phyloP scores from a whole-genome alignment of 164 flowering plant species.

The Stephania japonica region DNA sequence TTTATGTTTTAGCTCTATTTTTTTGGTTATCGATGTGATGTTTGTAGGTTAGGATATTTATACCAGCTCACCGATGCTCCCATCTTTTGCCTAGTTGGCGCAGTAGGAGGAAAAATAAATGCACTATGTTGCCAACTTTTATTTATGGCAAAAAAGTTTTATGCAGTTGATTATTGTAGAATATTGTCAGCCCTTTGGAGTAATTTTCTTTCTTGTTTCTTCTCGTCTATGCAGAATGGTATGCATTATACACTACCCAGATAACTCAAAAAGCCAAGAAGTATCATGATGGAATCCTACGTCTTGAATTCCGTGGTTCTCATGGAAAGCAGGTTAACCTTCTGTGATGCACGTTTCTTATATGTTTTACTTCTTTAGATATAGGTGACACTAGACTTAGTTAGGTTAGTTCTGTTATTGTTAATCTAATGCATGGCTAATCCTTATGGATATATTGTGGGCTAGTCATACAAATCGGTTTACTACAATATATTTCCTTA shows the following conservation, averaged over 20 bases:
- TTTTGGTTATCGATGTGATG: not conserved
- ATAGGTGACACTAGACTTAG: no score
- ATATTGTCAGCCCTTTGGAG: not conserved
- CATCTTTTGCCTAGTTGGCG: not conserved
- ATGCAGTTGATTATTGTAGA: not conserved
- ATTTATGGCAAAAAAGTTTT: not conserved
- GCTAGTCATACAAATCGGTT: not conserved
- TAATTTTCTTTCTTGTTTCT: slow-evolving; percentile 6
- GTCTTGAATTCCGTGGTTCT: slow-evolving; percentile 36
- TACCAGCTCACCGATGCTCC: not conserved
- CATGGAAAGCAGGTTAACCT: slow-evolving; percentile 50
- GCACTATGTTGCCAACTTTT: not conserved
- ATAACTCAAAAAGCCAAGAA: slow-evolving; percentile 68
- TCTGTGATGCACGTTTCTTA: not conserved
- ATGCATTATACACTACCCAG: slow-evolving; percentile 65
- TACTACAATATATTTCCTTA: no score
- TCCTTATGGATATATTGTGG: not conserved
- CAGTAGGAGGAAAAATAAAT: not conserved
- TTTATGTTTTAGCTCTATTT: not conserved
- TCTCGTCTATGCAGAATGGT: slow-evolving; percentile 34
- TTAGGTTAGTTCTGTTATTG: no score
- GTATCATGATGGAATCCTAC: slow-evolving; percentile 70
- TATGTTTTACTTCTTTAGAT: not conserved
- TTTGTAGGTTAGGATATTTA: not conserved
- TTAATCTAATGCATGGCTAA: not conserved